Evolutionary conservation across 176 grass and related monocot species (phyloP), one percentile per base, ranked within the genome.

Genomic region (Thalia dealbata): DNA sequence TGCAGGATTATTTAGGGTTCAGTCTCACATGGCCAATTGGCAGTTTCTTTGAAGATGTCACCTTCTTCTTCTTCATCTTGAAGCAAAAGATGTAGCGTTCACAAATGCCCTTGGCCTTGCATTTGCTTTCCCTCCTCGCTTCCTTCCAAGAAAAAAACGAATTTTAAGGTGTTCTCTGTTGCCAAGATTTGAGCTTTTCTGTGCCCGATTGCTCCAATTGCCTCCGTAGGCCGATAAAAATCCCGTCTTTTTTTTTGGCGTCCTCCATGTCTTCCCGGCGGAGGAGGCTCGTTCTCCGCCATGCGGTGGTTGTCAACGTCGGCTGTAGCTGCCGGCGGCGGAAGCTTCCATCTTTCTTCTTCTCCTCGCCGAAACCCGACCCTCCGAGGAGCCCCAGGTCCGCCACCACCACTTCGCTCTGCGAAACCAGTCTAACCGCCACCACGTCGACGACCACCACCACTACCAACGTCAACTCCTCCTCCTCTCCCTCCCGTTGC

Each of bases 341-440:
- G 65, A 76, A 76, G 74, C 74, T 76, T 7, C 60, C 74, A 15
- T 76, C 74, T 64, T 76, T 76, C 60, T 64, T 65, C 43, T 50
- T 24, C 25, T 51, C 74, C n/a, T 19, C 28, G 23, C 43, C 59
- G 11, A 76, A 76, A 29, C 24, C 22, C 2, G 29, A 64, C 16
- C 26, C 42, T 4, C 9, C 61, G 10, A 65, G 32, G 23, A 51
- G 35, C 60, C 61, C 59, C 8, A 15, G 24, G 26, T 64, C 74
- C 61, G n/a, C 74, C 61, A 30, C 74, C 41, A n/a, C 74, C 58
- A 64, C 52, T 58, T 73, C 71, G 42, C 42, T 46, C 43, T 70
- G 42, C 11, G 38, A 70, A 7, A 74, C 51, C 29, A 56, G 51
- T 28, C 51, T 59, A 15, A 12, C 51, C 52, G 52, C 71, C 52